Evolutionary conservation across 192 early-diverging fungal species (phyloP).

Genomic region (Coemansia guatemalensis): DNA sequence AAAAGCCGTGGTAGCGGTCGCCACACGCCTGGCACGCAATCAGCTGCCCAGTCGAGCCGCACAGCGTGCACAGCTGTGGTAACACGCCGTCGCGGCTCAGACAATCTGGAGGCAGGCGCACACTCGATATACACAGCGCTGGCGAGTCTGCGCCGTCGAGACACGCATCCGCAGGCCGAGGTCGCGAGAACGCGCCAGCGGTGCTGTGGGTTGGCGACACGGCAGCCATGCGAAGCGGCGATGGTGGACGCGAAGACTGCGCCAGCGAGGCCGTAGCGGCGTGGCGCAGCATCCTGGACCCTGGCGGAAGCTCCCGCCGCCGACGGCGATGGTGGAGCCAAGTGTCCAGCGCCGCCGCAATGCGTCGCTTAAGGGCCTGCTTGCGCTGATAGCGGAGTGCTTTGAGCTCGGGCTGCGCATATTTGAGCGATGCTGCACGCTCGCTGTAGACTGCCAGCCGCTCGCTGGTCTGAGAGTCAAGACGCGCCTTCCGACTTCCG

Average conservation of each 20-base stretch:
- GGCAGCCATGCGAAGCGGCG: conserved; percentile 1
- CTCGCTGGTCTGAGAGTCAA: conserved; percentile 12
- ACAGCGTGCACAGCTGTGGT: conserved; percentile 26
- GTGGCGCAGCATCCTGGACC: neutral
- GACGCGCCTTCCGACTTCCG: neutral
- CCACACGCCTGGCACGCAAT: conserved; percentile 49
- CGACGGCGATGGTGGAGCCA: conserved; percentile 21
- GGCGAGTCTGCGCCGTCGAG: neutral
- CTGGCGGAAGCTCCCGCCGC: neutral
- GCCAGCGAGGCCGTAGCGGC: neutral
- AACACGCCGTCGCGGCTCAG: neutral
- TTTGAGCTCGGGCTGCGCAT: conserved; percentile 21
- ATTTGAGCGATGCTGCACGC: conserved; percentile 21
- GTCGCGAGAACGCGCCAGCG: neutral
- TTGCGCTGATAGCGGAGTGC: conserved; percentile 35
- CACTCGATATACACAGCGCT: neutral
- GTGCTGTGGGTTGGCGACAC: neutral
- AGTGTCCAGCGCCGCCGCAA: conserved; percentile 18
- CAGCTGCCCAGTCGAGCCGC: conserved; percentile 28
- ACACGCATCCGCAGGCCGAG: neutral
- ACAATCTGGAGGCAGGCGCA: neutral
- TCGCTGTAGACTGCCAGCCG: conserved; percentile 15
- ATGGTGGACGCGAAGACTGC: neutral
- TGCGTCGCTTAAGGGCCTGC: conserved; percentile 32
- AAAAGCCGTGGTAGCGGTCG: conserved; percentile 54